A percentile compares a stretch with the other conserved stretches of the same genome.
Evolutionary conservation across 208 protist species (phyloP).

Genomic region (Trypanosoma brucei): DNA sequence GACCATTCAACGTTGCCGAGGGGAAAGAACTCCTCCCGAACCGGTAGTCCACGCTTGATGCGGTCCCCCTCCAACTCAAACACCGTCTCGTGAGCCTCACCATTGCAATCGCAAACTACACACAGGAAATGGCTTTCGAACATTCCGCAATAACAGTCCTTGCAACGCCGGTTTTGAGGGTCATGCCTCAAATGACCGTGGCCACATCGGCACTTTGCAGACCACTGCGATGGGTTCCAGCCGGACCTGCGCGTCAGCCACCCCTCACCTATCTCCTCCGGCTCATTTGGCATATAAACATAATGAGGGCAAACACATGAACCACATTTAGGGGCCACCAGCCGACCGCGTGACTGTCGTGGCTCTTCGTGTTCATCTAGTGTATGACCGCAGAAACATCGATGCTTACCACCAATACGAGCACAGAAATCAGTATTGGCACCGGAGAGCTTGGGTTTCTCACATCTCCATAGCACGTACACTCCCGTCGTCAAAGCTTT

Average conservation of each 20-base stretch:
- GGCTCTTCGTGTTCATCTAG: slow-evolving; percentile 34
- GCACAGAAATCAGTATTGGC: slow-evolving; percentile 77
- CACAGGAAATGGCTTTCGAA: slow-evolving; percentile 72
- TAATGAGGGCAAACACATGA: slow-evolving; percentile 59
- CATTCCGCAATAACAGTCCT: slow-evolving; percentile 39
- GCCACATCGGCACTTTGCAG: slow-evolving; percentile 77
- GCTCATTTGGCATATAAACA: slow-evolving; percentile 76
- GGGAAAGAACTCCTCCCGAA: slow-evolving; percentile 66
- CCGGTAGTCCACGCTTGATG: slow-evolving; percentile 28
- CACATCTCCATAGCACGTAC: slow-evolving; percentile 77
- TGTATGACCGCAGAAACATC: slow-evolving; percentile 81
- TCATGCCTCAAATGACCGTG: slow-evolving; percentile 63
- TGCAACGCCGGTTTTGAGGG: slow-evolving; percentile 24
- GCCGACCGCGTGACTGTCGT: slow-evolving; percentile 5
- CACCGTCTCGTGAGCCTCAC: slow-evolving; percentile 80
- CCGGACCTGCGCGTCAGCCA: slow-evolving; percentile 68
- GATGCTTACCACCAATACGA: slow-evolving; percentile 55
- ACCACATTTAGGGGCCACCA: slow-evolving; percentile 10
- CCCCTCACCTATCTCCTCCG: slow-evolving; percentile 82
- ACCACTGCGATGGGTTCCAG: slow-evolving; percentile 61
- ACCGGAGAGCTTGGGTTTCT: slow-evolving; percentile 34
- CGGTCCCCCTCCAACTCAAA: slow-evolving; percentile 72
- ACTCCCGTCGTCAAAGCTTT: slow-evolving; percentile 60
- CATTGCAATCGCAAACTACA: slow-evolving; percentile 76
- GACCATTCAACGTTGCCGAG: slow-evolving; percentile 61